Evolutionary conservation across 768 basidiomycete species (phyloP).

Genomic region (Leccinellum rugosiceps): DNA sequence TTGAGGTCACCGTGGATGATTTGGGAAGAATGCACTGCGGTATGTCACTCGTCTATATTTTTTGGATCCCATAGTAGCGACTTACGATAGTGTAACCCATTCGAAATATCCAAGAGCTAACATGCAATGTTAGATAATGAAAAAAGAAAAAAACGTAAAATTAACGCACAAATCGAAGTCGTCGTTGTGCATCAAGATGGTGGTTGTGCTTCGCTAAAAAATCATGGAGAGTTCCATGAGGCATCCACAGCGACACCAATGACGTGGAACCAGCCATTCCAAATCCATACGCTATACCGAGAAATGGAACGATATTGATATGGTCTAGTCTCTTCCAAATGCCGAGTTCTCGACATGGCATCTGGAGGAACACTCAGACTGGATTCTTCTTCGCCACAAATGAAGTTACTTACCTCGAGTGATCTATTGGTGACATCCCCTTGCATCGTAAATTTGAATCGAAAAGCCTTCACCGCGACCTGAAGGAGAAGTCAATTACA

Average conservation of each 20-base stretch:
- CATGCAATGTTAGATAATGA: neutral
- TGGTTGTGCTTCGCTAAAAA: too few species aligned
- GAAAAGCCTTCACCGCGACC: too few species aligned
- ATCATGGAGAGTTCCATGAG: neutral
- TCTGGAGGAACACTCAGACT: neutral
- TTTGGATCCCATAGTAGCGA: neutral
- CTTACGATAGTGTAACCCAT: neutral
- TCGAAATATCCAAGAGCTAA: neutral
- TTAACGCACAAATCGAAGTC: too few species aligned
- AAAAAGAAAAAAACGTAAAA: too few species aligned
- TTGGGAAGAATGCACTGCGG: conserved; percentile 7
- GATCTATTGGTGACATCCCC: too few species aligned
- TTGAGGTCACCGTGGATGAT: conserved; percentile 13
- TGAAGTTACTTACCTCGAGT: too few species aligned
- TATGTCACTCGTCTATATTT: neutral
- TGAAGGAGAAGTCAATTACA: too few species aligned
- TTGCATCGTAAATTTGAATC: too few species aligned
- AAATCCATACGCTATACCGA: neutral
- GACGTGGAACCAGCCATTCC: neutral
- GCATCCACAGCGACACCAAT: neutral
- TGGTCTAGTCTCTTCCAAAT: neutral
- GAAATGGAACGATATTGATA: neutral
- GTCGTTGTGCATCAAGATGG: too few species aligned
- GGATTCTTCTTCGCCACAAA: too few species aligned
- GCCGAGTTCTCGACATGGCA: neutral